These are phyloP conservation scores for Calocera viscosa DNA, from an alignment of 768 basidiomycete genomes.

Conservation along the genomic window DNA sequence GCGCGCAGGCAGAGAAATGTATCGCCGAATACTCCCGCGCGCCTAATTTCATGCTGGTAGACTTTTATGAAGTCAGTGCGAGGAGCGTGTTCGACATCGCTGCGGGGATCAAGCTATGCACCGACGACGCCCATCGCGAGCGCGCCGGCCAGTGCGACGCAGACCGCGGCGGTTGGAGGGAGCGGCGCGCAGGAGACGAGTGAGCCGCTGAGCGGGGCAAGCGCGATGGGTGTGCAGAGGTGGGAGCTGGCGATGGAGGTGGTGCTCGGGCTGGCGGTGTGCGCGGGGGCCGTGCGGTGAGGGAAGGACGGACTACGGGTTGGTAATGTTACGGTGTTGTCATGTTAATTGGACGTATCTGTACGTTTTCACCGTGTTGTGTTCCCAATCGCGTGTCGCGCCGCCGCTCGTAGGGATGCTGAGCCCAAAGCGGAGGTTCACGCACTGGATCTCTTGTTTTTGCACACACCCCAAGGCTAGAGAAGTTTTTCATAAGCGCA, in stretches of 20 bases:
- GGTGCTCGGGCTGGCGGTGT: neutral
- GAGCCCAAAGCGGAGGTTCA: too few relatives aligned
- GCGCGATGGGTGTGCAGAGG: neutral
- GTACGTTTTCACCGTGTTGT: too few relatives aligned
- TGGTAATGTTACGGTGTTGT: too few relatives aligned
- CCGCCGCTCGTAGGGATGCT: too few relatives aligned
- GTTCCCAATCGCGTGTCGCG: too few relatives aligned
- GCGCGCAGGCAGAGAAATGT: constrained; percentile 57
- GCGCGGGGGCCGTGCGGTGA: neutral
- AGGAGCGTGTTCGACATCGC: constrained; percentile 78
- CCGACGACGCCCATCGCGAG: constrained; percentile 48
- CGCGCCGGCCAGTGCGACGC: neutral
- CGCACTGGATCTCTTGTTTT: too few relatives aligned
- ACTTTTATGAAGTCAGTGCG: constrained; percentile 72
- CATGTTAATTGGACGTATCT: too few relatives aligned
- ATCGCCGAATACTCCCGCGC: constrained; percentile 39
- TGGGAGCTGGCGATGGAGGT: neutral
- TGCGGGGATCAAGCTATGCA: constrained; percentile 63
- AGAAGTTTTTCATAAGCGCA: too few relatives aligned
- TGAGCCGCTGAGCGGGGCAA: neutral
- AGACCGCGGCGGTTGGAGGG: neutral
- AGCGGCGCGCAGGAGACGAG: neutral
- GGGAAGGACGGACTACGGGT: neutral
- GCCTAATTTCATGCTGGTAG: constrained; percentile 83
- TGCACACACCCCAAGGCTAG: too few relatives aligned